Conservation (phyloP, 305 asterid genomes). For the Ajuga reptans region DNA sequence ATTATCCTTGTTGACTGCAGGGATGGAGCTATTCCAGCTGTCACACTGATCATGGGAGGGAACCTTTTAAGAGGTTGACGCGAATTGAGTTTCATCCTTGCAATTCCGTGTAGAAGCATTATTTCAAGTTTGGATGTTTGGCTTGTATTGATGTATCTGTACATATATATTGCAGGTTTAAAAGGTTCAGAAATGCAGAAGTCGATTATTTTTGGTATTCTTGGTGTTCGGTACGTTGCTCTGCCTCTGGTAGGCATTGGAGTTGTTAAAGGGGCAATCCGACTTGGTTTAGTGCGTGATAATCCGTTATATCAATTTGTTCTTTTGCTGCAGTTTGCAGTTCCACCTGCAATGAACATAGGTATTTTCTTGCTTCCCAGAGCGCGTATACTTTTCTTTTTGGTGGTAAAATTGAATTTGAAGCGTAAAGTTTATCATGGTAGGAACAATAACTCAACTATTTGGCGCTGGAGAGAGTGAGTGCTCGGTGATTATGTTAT, state of each 20-base stretch:
- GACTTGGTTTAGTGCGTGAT: constrained; percentile 44
- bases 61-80: constrained; percentile 67
- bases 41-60: constrained; percentile 79
- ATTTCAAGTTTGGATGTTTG: neutral
- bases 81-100: neutral
- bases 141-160: too few relatives aligned
- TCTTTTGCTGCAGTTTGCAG: constrained; percentile 67
- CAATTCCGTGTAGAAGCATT: neutral
- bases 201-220: constrained; percentile 48
- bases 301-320: constrained; percentile 69
- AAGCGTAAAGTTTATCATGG: neutral
- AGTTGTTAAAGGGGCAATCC: constrained; percentile 51
- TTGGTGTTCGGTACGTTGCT: constrained; percentile 54
- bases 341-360: constrained; percentile 91
- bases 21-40: constrained; percentile 81
- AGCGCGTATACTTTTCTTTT: neutral
- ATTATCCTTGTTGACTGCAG: constrained; percentile 35
- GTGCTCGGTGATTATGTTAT: constrained; percentile 86
- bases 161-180: constrained; percentile 40
- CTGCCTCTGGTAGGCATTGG: constrained; percentile 62
- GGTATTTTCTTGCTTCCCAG: constrained; percentile 25
- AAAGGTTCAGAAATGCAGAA: constrained; percentile 48
- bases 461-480: constrained; percentile 87
- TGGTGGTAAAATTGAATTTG: neutral
- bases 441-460: constrained; percentile 86